These are phyloP conservation scores for Geosmithia morbida DNA, from an alignment of 2,329 filamentous ascomycete genomes.

Conservation along the genomic window DNA sequence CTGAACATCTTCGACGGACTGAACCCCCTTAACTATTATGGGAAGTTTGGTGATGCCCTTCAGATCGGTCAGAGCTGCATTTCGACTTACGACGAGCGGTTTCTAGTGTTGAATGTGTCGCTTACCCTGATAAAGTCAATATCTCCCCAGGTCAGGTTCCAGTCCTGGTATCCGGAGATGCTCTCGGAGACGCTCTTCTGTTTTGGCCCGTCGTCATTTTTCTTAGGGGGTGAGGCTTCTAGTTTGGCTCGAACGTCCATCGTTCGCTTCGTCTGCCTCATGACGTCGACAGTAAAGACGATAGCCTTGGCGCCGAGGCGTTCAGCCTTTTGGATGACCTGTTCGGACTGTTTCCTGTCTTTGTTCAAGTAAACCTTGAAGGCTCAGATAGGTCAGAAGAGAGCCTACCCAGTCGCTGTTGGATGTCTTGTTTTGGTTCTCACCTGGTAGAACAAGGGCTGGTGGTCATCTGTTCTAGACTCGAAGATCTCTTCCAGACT, in stretches of 20 bases:
- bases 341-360: slow-evolving; percentile 12
- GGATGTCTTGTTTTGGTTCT: neutral
- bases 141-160: neutral
- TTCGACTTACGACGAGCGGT: neutral
- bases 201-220: neutral
- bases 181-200: neutral
- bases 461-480: slow-evolving; percentile 13
- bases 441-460: slow-evolving; percentile 18
- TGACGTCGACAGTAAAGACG: slow-evolving; percentile 19
- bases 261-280: neutral
- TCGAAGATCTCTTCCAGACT: slow-evolving; percentile 18
- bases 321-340: slow-evolving; percentile 11
- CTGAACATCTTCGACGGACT: slow-evolving; percentile 14
- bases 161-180: neutral
- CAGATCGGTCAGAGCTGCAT: neutral
- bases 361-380: slow-evolving; percentile 13
- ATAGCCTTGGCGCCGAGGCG: slow-evolving; percentile 19
- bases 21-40: slow-evolving; percentile 14
- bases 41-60: slow-evolving; percentile 5
- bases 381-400: neutral
- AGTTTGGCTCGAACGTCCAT: neutral
- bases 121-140: neutral
- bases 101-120: neutral
- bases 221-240: neutral
- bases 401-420: neutral